Percentiles rank a stretch among this genome's conserved stretches.
Conservation (phyloP, 805 yeast genomes). For the Candida palmyrensis region DNA sequence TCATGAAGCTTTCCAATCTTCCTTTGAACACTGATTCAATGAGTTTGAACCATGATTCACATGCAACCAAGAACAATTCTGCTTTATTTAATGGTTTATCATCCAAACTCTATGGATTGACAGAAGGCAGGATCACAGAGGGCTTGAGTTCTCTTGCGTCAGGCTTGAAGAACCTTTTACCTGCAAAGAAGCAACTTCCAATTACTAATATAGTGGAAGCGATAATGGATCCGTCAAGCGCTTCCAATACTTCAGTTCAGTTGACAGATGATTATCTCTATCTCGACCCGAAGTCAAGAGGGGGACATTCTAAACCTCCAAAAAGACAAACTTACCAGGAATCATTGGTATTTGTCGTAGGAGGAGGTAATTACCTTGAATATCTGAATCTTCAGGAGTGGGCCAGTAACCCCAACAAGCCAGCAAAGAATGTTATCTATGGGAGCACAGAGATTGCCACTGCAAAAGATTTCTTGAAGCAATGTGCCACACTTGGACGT, state of each 20-base stretch:
- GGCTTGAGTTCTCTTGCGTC: constrained; percentile 88
- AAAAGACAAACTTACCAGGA: constrained; percentile 76
- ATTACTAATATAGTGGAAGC: constrained; percentile 89
- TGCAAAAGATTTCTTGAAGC: constrained; percentile 64
- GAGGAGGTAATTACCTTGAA: constrained; percentile 94
- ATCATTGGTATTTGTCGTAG: constrained; percentile 86
- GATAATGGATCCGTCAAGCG: constrained; percentile 73
- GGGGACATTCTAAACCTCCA: constrained; percentile 86
- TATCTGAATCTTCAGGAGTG: constrained; percentile 93
- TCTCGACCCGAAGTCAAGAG: constrained; percentile 88
- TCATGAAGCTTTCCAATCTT: constrained; percentile 16
- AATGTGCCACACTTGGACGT: constrained; percentile 52
- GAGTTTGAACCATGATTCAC: constrained; percentile 9
- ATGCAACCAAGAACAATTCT: constrained; percentile 37
- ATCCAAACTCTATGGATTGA: constrained; percentile 72
- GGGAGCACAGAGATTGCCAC: constrained; percentile 80
- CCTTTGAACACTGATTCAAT: constrained; percentile 12
- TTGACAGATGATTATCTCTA: constrained; percentile 86
- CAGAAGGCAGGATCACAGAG: constrained; percentile 77
- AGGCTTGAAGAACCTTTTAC: constrained; percentile 80
- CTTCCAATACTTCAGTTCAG: constrained; percentile 57
- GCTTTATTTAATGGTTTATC: constrained; percentile 72
- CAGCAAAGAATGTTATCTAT: constrained; percentile 59
- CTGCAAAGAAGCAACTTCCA: constrained; percentile 84
- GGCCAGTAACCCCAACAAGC: constrained; percentile 41